A percentile compares a stretch with the other conserved stretches of the same genome.
phyloP scores from a whole-genome alignment of 2,329 filamentous ascomycete species.

The Clarireedia sp. region DNA sequence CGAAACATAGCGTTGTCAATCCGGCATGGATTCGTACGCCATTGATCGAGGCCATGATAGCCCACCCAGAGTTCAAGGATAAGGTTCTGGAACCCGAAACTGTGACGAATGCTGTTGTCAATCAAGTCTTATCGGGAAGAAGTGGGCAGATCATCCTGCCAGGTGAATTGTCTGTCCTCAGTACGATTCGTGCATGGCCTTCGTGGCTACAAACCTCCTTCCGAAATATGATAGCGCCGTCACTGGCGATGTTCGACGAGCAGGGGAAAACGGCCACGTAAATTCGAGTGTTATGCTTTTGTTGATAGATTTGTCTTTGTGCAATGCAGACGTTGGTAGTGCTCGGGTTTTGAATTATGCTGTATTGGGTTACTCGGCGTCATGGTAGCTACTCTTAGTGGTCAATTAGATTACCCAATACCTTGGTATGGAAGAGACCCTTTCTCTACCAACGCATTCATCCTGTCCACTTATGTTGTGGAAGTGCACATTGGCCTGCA shows the following conservation, averaged over 20 bases:
- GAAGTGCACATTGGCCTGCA: not conserved
- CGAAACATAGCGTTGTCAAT: conserved; percentile 44
- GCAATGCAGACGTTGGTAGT: not conserved
- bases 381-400: not conserved
- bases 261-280: conserved; percentile 3
- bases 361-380: conserved; percentile 4
- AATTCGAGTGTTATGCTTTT: not conserved
- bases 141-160: conserved; percentile 48
- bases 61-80: conserved; percentile 40
- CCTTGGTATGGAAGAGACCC: not conserved
- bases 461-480: not conserved
- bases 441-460: not conserved
- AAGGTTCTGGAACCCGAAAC: conserved; percentile 49
- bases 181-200: conserved; percentile 23
- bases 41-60: conserved; percentile 46
- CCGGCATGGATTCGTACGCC: conserved; percentile 53
- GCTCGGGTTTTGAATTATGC: not conserved
- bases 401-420: not conserved
- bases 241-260: not conserved
- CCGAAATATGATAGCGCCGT: conserved; percentile 17
- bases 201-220: conserved; percentile 20
- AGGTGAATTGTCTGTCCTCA: conserved; percentile 12
- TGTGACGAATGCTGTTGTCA: conserved; percentile 53
- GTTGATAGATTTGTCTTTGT: not conserved
- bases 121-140: conserved; percentile 47